phyloP scores from a whole-genome alignment of 768 basidiomycete genomes.

The Suillus hirtellus region DNA sequence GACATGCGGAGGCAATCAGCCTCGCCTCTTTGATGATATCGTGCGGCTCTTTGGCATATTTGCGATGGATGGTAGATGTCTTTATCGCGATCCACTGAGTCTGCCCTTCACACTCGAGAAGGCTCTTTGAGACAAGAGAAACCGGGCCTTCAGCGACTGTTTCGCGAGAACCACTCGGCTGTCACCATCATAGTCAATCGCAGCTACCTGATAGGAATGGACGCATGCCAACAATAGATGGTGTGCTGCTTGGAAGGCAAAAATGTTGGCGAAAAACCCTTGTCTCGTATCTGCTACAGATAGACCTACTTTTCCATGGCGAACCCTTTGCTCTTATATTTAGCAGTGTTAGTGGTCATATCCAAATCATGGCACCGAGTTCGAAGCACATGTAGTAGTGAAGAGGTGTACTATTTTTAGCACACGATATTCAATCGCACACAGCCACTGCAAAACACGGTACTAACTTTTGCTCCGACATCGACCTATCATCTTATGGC shows the following conservation, averaged over 20 bases:
- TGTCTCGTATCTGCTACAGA: neutral
- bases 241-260: neutral
- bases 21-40: constrained; percentile 68
- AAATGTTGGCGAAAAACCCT: neutral
- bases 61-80: constrained; percentile 44
- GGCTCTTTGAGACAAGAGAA: constrained; percentile 22
- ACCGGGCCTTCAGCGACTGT: constrained; percentile 27
- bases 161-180: constrained; percentile 16
- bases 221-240: constrained; percentile 11
- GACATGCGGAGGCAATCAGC: constrained; percentile 45
- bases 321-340: neutral
- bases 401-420: neutral
- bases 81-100: constrained; percentile 44
- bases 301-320: neutral
- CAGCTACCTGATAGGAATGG: constrained; percentile 4
- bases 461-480: too few species aligned
- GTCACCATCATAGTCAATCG: neutral
- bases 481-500: too few species aligned
- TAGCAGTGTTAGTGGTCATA: neutral
- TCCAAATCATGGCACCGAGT: neutral
- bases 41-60: constrained; percentile 60
- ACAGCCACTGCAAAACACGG: neutral
- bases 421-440: neutral
- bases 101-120: constrained; percentile 15
- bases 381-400: neutral